Evolutionary conservation across 2,329 filamentous ascomycete species (phyloP).

Genomic region (Elsinoe arachidis): DNA sequence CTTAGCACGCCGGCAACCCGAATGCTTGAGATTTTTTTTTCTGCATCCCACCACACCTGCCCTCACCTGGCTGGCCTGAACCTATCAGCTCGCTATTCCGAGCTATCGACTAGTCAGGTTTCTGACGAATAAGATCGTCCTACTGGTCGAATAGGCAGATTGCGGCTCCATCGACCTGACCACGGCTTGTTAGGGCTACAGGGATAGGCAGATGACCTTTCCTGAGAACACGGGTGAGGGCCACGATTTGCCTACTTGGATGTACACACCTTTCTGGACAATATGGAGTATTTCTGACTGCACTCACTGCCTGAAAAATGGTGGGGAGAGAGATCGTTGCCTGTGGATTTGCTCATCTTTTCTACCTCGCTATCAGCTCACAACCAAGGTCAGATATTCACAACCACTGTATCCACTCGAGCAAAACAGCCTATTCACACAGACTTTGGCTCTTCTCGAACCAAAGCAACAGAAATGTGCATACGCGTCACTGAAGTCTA

Average conservation of each 20-base stretch:
- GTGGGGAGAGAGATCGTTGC: background rate
- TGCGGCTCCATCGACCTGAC: background rate
- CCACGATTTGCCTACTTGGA: slow-evolving; percentile 1
- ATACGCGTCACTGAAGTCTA: slow-evolving; percentile 16
- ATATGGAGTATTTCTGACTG: background rate
- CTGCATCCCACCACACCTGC: background rate
- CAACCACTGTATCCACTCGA: too few relatives aligned
- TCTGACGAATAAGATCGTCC: background rate
- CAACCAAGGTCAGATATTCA: background rate
- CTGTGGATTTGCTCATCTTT: background rate
- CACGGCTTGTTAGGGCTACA: background rate
- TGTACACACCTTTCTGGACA: background rate
- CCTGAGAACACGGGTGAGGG: background rate
- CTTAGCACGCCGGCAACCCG: background rate
- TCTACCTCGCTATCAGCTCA: background rate
- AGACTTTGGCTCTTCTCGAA: background rate
- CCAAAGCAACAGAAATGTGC: slow-evolving; percentile 13
- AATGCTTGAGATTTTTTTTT: background rate
- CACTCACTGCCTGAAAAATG: background rate
- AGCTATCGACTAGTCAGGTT: background rate
- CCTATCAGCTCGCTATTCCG: background rate
- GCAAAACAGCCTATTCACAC: too few relatives aligned
- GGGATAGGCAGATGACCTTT: background rate
- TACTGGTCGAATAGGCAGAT: background rate
- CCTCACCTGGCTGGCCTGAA: background rate